Evolutionary conservation across 1,284 basidiomycete genomes (phyloP).

Genomic region (Microbotryomycetes sp.): DNA sequence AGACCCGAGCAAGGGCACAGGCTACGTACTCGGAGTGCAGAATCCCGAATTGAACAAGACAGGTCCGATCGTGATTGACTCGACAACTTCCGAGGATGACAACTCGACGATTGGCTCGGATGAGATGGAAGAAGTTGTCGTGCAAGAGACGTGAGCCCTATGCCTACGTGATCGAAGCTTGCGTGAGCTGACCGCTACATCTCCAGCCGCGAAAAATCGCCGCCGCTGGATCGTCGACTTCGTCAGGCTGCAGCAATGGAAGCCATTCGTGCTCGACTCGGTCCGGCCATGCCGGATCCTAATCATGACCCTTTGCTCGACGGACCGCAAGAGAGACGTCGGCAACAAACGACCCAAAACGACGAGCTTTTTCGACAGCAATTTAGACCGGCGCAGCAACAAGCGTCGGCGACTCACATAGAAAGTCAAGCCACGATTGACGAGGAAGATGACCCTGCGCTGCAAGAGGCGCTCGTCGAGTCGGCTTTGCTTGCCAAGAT

Average conservation of each 20-base stretch:
- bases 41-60: conserved; percentile 42
- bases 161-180: not conserved
- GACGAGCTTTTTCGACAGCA: not conserved
- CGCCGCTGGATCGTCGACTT: conserved; percentile 15
- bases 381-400: not conserved
- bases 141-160: conserved; percentile 3
- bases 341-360: no score
- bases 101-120: conserved; percentile 26
- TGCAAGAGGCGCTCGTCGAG: conserved; percentile 15
- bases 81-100: conserved; percentile 33
- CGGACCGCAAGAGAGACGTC: conserved; percentile 1
- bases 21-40: conserved; percentile 86
- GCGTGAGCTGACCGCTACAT: not conserved
- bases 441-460: conserved; percentile 6
- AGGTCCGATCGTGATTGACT: conserved; percentile 23
- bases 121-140: conserved; percentile 25
- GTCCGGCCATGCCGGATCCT: not conserved
- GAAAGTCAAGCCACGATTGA: not conserved
- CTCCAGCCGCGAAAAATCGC: not conserved
- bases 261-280: conserved; percentile 16
- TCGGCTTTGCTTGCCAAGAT: conserved; percentile 6
- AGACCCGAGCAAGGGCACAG: conserved; percentile 65
- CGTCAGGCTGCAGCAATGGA: conserved; percentile 19
- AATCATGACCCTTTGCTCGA: conserved; percentile 23
- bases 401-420: not conserved